A percentile compares a stretch with the other conserved stretches of the same genome.
Conservation (phyloP, 2,329 filamentous ascomycete species). For the Diaporthe vaccinii region DNA sequence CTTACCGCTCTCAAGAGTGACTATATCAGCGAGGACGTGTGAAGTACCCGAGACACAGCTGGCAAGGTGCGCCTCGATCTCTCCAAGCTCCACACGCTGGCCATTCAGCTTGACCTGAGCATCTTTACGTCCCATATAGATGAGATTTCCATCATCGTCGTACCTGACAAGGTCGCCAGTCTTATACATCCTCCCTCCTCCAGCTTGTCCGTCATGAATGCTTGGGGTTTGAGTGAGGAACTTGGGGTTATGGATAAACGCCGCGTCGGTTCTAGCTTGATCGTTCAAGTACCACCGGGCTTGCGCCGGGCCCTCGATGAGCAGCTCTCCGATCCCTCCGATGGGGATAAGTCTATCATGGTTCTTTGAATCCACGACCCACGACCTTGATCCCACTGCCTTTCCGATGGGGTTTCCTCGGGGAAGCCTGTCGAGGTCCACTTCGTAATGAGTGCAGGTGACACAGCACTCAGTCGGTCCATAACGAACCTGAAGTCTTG, state of each 20-base stretch:
- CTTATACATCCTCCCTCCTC: constrained; percentile 47
- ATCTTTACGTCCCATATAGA: constrained; percentile 55
- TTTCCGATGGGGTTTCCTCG: constrained; percentile 9
- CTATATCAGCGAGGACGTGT: constrained; percentile 25
- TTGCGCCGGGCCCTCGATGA: constrained; percentile 15
- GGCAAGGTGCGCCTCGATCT: constrained; percentile 40
- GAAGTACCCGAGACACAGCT: constrained; percentile 20
- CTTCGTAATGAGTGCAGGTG: neutral
- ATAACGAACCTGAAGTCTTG: neutral
- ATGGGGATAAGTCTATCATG: neutral
- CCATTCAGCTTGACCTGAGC: constrained; percentile 67
- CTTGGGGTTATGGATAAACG: constrained; percentile 55
- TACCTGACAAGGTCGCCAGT: constrained; percentile 58
- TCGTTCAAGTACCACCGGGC: neutral
- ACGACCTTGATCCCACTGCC: neutral
- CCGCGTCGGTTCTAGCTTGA: neutral
- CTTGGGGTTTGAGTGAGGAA: neutral
- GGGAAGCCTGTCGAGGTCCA: neutral
- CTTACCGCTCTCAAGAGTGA: neutral
- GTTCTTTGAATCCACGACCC: neutral
- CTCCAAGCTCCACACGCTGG: constrained; percentile 60
- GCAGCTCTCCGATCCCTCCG: constrained; percentile 5
- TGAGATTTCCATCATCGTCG: constrained; percentile 50
- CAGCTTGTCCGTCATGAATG: neutral
- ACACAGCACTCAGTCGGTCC: neutral